Base-by-base conservation (phyloP, 2,329 filamentous ascomycete genomes). In the Shiraia bambusicola region DNA sequence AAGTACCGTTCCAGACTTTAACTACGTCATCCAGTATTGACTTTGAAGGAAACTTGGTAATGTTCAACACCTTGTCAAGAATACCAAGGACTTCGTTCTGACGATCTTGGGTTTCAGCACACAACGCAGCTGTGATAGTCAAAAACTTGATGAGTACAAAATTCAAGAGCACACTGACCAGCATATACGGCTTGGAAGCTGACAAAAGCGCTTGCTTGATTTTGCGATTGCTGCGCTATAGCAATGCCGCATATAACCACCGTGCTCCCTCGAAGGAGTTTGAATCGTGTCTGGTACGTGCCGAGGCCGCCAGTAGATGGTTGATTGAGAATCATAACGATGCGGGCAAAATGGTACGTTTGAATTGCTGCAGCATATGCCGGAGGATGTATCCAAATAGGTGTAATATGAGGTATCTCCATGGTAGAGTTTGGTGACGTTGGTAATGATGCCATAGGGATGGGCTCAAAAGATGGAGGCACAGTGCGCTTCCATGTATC, bases 301-400 rank as follows among this genome's bases (percentile, higher is more conserved):
- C 72, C 65, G 28, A 76, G 70, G 0, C 76, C 76, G 2, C 74
- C 74, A 2, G 69, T 67, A 0, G 73, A 74, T 1, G 78, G 78
- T 31, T 76, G 72, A 37, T 80, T 74, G 19, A 80, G 67, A 0
- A 78, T 63, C 2, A 80, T 68, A 0, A 81, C 60, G 28, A 81
- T 76, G 7, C 73, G 69, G 1, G 78, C 76, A 45, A 79, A 76
- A 51, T 72, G 71, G 46, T 79, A 74, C 25, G 74, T 71, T 47
- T 80, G 78, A 4, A 81, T 56, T 0, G 77, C 73, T 6, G 74
- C 72, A 3, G 68, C 69, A 44, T 62, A 46, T 0, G 54, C 52
- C 6, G 58, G 53, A n/a, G 57, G 56, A 36, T 66, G 57, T 28
- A 64, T 62, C 57, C 52, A 60, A 7, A 61, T 56, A 1, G 51